Conservation (phyloP, 1,139 yeast species). For the Taphrina confusa region DNA sequence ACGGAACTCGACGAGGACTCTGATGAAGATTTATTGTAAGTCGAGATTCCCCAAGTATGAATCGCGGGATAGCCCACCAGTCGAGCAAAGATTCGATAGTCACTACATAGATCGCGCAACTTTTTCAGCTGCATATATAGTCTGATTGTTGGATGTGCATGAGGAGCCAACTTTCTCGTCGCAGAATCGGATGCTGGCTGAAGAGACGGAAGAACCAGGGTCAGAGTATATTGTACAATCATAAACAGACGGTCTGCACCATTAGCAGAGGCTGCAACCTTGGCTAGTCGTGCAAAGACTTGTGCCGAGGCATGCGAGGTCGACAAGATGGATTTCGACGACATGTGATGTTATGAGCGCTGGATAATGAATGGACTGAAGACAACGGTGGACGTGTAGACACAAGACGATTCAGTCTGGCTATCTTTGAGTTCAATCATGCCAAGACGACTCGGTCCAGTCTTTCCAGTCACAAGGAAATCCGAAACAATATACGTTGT, state of each 20-base stretch:
- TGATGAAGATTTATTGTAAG: conserved; percentile 29
- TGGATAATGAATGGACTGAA: too few relatives aligned
- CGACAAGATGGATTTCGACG: conserved; percentile 15
- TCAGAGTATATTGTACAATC: conserved; percentile 32
- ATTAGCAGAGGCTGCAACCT: conserved; percentile 22
- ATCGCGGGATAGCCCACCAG: conserved; percentile 29
- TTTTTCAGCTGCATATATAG: conserved; percentile 13
- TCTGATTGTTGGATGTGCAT: conserved; percentile 4
- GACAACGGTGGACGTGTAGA: too few relatives aligned
- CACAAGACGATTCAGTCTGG: too few relatives aligned
- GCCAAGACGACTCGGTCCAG: too few relatives aligned
- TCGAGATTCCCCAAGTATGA: conserved; percentile 26
- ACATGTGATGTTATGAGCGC: too few relatives aligned
- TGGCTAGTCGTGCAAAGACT: conserved; percentile 19
- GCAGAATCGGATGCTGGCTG: conserved; percentile 2
- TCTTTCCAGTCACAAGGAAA: too few relatives aligned
- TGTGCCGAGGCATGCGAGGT: conserved; percentile 1
- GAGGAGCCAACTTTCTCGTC: background rate
- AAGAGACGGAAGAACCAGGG: conserved; percentile 23
- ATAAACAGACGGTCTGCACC: conserved; percentile 24
- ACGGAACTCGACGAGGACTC: conserved; percentile 41
- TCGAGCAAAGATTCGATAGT: conserved; percentile 32
- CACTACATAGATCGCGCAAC: conserved; percentile 25
- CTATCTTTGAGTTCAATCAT: too few relatives aligned
- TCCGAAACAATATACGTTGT: too few relatives aligned